Evolutionary conservation across 164 flowering plant genomes (phyloP).

Genomic region (Macadamia integrifolia): DNA sequence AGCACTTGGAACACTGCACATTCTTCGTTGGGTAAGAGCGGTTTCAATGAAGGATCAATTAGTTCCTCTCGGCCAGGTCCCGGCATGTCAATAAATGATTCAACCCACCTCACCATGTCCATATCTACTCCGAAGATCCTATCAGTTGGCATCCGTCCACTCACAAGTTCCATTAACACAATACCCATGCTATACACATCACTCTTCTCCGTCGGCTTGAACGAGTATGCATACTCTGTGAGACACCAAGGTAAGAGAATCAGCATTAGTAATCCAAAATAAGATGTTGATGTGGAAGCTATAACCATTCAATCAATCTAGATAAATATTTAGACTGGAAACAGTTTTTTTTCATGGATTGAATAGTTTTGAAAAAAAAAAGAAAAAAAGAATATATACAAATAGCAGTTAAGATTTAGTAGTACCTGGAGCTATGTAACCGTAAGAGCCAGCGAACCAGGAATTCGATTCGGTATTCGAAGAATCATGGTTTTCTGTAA

Average conservation of each 20-base stretch:
- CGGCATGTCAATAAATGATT: constrained; percentile 42
- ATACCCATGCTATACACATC: constrained; percentile 97
- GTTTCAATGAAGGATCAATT: constrained; percentile 58
- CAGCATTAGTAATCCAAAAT: background rate
- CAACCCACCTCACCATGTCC: constrained; percentile 97
- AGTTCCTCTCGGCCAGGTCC: constrained; percentile 41
- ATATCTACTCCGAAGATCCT: constrained; percentile 60
- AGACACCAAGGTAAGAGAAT: background rate
- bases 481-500: constrained; percentile 45
- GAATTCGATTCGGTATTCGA: constrained; percentile 49
- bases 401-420: background rate
- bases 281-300: no score
- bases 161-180: constrained; percentile 90
- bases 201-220: constrained; percentile 85
- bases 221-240: constrained; percentile 86
- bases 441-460: constrained; percentile 92
- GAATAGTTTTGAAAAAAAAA: no score
- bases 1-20: constrained; percentile 63
- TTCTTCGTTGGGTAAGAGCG: constrained; percentile 59
- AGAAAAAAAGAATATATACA: no score
- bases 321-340: no score
- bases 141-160: constrained; percentile 83
- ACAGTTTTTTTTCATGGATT: no score
- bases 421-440: constrained; percentile 97
- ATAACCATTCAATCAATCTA: no score